Evolutionary conservation across 2,329 filamentous ascomycete species (phyloP), one percentile per base, ranked within the genome.

Genomic region (Trichoderma cornu-damae): DNA sequence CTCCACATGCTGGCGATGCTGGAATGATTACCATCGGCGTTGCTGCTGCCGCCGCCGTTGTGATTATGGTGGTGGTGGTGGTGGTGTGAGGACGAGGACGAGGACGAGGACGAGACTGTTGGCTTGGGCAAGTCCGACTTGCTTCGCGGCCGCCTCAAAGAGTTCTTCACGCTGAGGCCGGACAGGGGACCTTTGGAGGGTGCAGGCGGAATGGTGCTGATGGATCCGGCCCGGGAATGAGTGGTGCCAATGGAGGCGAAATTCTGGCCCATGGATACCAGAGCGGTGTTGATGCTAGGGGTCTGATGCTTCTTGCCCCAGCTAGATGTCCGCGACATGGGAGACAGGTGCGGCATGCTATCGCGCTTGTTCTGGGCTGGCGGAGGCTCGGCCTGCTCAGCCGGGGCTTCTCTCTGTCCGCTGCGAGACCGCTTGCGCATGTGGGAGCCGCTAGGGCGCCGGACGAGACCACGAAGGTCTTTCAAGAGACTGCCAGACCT

Each of bases 221-320:
- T 76, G 5, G 86, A 87, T 34, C 82, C 80, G 60, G 78, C 83
- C 32, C 81, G 77, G 35, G 80, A 74, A 64, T 85, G 83, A 0
- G 77, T 74, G 3, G 79, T 75, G 22, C 80, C 81, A 37, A 86
- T 80, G 14, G 80, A 76, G 18, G 81, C 81, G 34, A 80, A 75
- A 43, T 75, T 76, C 32, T 75, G 78, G 3, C 77, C 79, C 74
- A 85, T 82, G 20, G 76, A 78, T 6, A 79, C 72, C 38, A 86
- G 68, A 1, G 81, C 79, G 0, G 80, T 84, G 63, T 84, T 85
- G 62, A 86, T 77, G 64, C 77, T 84, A 2, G 82, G 81, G 2
- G 75, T 73, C 26, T 70, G 70, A 14, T 52, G 42, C 59, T 79
- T 78, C 69, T 80, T 80, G 46, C 73, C 71, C 76, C 78, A 81